Conservation (phyloP, 1,139 yeast genomes). For the Torulaspora pretoriensis region DNA sequence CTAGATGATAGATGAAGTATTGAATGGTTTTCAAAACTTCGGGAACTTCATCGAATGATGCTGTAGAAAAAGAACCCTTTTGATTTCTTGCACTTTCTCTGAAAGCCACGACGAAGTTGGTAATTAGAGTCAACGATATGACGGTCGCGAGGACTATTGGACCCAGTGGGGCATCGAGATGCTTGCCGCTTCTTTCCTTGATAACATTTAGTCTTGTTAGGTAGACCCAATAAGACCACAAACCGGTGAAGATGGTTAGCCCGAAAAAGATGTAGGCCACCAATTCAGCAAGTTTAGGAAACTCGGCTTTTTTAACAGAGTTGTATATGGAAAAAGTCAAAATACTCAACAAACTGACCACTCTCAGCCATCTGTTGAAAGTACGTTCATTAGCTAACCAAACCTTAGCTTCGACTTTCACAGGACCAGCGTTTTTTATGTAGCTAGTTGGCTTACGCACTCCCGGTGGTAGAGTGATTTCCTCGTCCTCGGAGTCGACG, state of each 20-base stretch:
- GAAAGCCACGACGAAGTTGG: constrained; percentile 73
- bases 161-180: constrained; percentile 84
- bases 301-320: constrained; percentile 64
- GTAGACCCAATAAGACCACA: constrained; percentile 87
- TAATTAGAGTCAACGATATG: constrained; percentile 56
- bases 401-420: constrained; percentile 93
- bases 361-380: constrained; percentile 91
- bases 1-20: constrained; percentile 32
- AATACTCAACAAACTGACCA: constrained; percentile 81
- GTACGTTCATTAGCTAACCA: constrained; percentile 99
- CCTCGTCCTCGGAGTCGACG: constrained; percentile 85
- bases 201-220: constrained; percentile 67
- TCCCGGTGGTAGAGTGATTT: constrained; percentile 81
- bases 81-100: constrained; percentile 39
- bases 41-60: constrained; percentile 23
- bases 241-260: constrained; percentile 73
- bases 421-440: constrained; percentile 85
- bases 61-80: constrained; percentile 12
- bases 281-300: constrained; percentile 49
- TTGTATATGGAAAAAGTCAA: constrained; percentile 80
- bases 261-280: constrained; percentile 79
- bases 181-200: constrained; percentile 76
- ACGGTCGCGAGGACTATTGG: constrained; percentile 77
- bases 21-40: constrained; percentile 31
- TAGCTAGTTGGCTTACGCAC: constrained; percentile 75